These are phyloP conservation scores for Hanseniaspora mollemarum DNA, from an alignment of 805 yeast genomes.

Conservation along the genomic window DNA sequence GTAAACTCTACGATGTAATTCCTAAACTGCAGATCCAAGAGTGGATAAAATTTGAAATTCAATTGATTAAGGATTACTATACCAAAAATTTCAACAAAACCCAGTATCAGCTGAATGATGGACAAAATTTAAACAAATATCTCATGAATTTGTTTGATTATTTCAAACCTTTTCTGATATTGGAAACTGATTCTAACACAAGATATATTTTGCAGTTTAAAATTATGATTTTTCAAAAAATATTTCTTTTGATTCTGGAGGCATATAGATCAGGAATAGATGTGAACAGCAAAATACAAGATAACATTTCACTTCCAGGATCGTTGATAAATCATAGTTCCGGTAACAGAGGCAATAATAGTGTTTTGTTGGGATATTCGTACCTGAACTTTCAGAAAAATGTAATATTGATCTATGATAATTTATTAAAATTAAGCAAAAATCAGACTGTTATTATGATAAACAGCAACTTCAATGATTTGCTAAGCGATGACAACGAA, in stretches of 20 bases:
- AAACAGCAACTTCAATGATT: slow-evolving; percentile 3
- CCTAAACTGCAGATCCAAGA: slow-evolving; percentile 29
- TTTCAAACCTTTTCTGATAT: slow-evolving; percentile 32
- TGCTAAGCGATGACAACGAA: neutral
- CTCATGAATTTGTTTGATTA: slow-evolving; percentile 35
- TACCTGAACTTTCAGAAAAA: slow-evolving; percentile 5
- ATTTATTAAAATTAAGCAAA: slow-evolving; percentile 3
- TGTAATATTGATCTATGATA: slow-evolving; percentile 8
- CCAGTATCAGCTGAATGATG: slow-evolving; percentile 21
- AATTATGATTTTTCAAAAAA: slow-evolving; percentile 31
- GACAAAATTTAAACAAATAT: slow-evolving; percentile 35
- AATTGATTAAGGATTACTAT: slow-evolving; percentile 36
- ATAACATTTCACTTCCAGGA: neutral
- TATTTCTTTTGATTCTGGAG: slow-evolving; percentile 18
- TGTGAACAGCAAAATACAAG: neutral
- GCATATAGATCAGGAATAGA: slow-evolving; percentile 12
- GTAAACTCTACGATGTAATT: slow-evolving; percentile 24
- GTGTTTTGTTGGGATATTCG: neutral
- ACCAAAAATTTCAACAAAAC: slow-evolving; percentile 31
- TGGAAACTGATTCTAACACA: slow-evolving; percentile 30
- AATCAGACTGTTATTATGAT: slow-evolving; percentile 2
- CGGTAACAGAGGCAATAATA: neutral
- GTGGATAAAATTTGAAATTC: slow-evolving; percentile 41
- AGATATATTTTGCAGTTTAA: slow-evolving; percentile 37
- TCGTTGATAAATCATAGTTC: neutral